Base-by-base conservation (phyloP, 2,329 filamentous ascomycete species). In the Ceratocystis cubensis region DNA sequence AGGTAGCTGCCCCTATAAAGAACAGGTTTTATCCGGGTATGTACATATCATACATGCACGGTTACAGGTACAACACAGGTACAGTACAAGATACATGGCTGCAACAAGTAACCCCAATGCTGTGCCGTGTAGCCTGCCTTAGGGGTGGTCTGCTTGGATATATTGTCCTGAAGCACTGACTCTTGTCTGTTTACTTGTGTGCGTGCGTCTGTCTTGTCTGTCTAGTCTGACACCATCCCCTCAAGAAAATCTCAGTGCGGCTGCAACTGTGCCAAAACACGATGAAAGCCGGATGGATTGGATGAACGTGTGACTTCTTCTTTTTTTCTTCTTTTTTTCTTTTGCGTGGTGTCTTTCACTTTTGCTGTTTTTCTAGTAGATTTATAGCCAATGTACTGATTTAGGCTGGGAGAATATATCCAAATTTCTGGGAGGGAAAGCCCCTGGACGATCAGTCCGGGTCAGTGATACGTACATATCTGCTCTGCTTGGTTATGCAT, bases 261-360 rank as follows among this genome's bases (percentile, higher is more conserved):
- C 56, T 59, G 56, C 33, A 59, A 37, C 56, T 37, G 7, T 59
- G 56, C 13, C 56, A 59, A 59, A 59, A 59, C 28, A 37, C 33
- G 56, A 37, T 41, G 22, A 20, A 10, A 37, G 28, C 2, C 33
- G 56, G 56, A 37, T 10, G n/a, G 28, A 17, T 59, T 59, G 28
- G 56, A 59, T n/a, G 56, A 59, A 59, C 3, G 56, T 59, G 56
- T 33, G 56, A 7, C 28, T 2, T 30, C 25, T 37, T 48, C n/a
- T 20, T 20, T 5, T 5, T n/a, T 46, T 46, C 3, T 46, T 5
- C 45, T 20, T 25, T 15, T 28, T 53, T 10, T 53, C 25, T 8
- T 17, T 15, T 10, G 20, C 15, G 22, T 28, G 20, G 4, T 41
- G 13, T 5, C 13, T 48, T 48, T 8, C 20, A 2, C 20, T 7